Conservation (phyloP, 1,284 basidiomycete species). For the Amylostereum chailletii region DNA sequence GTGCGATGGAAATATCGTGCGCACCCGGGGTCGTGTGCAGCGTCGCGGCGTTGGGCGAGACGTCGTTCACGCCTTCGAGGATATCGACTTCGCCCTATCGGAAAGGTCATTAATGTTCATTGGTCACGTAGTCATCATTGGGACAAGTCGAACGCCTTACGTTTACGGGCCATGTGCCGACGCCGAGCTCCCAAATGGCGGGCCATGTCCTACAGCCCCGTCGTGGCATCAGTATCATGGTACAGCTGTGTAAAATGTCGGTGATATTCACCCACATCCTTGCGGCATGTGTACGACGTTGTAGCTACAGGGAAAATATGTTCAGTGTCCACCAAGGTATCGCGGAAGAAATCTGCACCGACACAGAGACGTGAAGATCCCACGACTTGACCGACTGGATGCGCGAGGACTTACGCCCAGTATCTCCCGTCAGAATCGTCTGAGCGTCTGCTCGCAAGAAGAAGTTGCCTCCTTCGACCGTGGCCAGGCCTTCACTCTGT, state of each 20-base stretch:
- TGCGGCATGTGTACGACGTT: conserved; percentile 49
- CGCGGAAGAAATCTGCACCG: conserved; percentile 16
- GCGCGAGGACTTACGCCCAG: conserved; percentile 54
- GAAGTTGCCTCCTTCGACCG: conserved; percentile 16
- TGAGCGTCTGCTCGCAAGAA: conserved; percentile 43
- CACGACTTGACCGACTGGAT: conserved; percentile 43
- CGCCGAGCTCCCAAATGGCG: conserved; percentile 28
- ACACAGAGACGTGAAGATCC: conserved; percentile 50
- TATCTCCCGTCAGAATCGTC: conserved; percentile 35
- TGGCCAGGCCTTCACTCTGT: conserved; percentile 22
- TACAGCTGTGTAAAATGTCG: background rate
- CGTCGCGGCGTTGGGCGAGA: conserved; percentile 45
- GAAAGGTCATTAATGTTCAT: background rate
- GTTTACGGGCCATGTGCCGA: background rate
- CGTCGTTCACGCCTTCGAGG: conserved; percentile 58
- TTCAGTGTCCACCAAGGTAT: background rate
- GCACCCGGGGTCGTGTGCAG: conserved; percentile 50
- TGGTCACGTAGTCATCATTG: background rate
- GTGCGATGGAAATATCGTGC: background rate
- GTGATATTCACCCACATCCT: conserved; percentile 50
- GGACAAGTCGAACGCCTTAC: background rate
- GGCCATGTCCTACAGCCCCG: conserved; percentile 24
- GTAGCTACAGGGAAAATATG: conserved; percentile 26
- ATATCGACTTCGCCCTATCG: conserved; percentile 61
- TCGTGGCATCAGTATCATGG: too few relatives aligned